phyloP scores from a whole-genome alignment of 495 filamentous ascomycete genomes.

The Cairneyella variabilis region DNA sequence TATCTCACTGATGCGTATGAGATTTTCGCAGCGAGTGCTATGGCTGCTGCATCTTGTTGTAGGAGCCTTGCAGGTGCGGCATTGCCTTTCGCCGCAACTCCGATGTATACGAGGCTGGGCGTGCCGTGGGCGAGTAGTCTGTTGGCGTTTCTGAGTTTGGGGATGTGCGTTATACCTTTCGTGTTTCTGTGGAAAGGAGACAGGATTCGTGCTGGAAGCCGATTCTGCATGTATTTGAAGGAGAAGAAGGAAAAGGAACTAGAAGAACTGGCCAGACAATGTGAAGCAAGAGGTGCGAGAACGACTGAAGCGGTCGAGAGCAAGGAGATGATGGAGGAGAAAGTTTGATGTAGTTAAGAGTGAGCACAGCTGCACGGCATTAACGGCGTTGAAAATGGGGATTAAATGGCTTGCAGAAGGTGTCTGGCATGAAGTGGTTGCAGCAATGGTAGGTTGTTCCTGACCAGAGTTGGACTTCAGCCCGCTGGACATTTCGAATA shows the following conservation, averaged over 20 bases:
- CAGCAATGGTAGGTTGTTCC: no score
- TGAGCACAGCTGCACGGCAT: no score
- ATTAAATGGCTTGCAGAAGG: no score
- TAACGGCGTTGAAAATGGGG: no score
- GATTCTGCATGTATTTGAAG: slow-evolving; percentile 22
- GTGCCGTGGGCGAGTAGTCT: slow-evolving; percentile 57
- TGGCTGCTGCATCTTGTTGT: slow-evolving; percentile 51
- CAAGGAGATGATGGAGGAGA: no score
- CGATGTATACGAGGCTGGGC: slow-evolving; percentile 41
- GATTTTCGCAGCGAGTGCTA: slow-evolving; percentile 49
- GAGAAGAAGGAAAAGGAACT: slow-evolving; percentile 22
- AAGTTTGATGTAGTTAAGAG: no score
- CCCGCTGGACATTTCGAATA: no score
- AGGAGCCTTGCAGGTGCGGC: slow-evolving; percentile 58
- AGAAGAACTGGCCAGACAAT: slow-evolving; percentile 10
- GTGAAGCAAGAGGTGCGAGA: no score
- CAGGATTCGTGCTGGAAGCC: slow-evolving; percentile 33
- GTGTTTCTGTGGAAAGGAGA: slow-evolving; percentile 47
- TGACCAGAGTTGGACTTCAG: no score
- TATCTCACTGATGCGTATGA: slow-evolving; percentile 61
- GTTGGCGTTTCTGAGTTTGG: slow-evolving; percentile 55
- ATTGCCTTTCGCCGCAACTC: slow-evolving; percentile 63
- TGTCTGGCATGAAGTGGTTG: no score
- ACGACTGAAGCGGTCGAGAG: no score
- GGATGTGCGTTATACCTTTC: slow-evolving; percentile 57